Evolutionary conservation across 2,329 filamentous ascomycete genomes (phyloP).

Genomic region (Pseudopithomyces chartarum): DNA sequence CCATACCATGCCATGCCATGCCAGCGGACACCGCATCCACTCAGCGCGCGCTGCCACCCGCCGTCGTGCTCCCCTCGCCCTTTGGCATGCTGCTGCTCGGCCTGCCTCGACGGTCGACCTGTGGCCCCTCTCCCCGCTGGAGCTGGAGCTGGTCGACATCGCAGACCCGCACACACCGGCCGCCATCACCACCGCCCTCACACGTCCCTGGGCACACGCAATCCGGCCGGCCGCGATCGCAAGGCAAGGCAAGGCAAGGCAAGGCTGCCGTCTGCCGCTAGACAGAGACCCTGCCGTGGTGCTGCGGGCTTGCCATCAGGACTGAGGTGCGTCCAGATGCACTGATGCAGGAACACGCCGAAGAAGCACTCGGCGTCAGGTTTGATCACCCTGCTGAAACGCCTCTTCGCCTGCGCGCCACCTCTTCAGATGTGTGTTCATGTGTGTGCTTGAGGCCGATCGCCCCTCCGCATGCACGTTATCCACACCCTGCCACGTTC

Average conservation of each 20-base stretch:
- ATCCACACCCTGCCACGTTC: constrained; percentile 16
- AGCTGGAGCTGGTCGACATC: not conserved
- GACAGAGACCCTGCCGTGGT: constrained; percentile 22
- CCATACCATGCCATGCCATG: not conserved
- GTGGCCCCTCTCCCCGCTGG: constrained; percentile 2
- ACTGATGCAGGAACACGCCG: constrained; percentile 45
- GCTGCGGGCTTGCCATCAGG: constrained; percentile 23
- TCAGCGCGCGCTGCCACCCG: constrained; percentile 6
- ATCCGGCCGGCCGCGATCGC: no score
- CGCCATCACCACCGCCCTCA: not conserved
- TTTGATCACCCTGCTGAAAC: constrained; percentile 48
- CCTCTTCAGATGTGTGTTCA: no score
- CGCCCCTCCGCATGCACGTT: constrained; percentile 5
- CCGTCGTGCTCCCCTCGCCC: not conserved
- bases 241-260: no score
- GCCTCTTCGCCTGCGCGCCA: constrained; percentile 16
- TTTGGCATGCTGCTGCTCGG: not conserved
- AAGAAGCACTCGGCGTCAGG: constrained; percentile 38
- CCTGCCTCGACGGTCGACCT: not conserved
- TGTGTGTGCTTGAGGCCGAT: constrained; percentile 23
- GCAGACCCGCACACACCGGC: not conserved
- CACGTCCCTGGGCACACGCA: not conserved
- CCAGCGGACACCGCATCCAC: constrained; percentile 16
- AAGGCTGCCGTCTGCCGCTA: not conserved
- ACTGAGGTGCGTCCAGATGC: constrained; percentile 30